These are phyloP conservation scores for Rickenella mellea DNA, from an alignment of 768 basidiomycete species.

Conservation along the genomic window DNA sequence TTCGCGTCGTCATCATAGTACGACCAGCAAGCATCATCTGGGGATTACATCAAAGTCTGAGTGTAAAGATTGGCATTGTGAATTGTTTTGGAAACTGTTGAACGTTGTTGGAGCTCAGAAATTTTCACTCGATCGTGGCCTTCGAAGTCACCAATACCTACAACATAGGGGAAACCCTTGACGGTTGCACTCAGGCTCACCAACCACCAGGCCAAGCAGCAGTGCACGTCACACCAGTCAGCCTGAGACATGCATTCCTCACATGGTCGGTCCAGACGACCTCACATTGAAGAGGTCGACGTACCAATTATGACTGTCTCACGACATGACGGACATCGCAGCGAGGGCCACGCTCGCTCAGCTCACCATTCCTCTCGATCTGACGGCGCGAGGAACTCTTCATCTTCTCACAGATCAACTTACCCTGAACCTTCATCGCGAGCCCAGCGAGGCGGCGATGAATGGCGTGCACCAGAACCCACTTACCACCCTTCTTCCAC, in stretches of 20 bases:
- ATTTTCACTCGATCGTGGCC: no score
- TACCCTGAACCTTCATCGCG: constrained; percentile 41
- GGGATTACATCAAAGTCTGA: no score
- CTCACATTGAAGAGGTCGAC: constrained; percentile 10
- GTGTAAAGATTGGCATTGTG: no score
- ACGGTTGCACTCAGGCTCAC: no score
- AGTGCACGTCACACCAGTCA: no score
- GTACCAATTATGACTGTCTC: constrained; percentile 30
- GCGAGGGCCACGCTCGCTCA: constrained; percentile 43
- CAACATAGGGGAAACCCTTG: no score
- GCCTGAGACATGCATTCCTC: constrained; percentile 29
- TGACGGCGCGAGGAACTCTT: constrained; percentile 37
- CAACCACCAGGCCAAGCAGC: no score
- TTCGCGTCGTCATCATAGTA: no score
- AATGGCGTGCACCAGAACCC: constrained; percentile 41
- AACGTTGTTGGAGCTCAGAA: no score
- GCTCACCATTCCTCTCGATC: constrained; percentile 27
- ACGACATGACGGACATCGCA: constrained; percentile 41
- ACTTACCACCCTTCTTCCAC: constrained; percentile 15
- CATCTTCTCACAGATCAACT: constrained; percentile 28
- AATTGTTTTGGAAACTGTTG: no score
- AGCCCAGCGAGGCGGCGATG: constrained; percentile 39
- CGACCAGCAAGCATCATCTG: no score
- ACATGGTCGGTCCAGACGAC: constrained; percentile 36
- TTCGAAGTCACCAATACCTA: no score